Percentiles rank a stretch among this genome's conserved stretches.
These are phyloP conservation scores for Cordyceps tenuipes DNA, from an alignment of 2,329 filamentous ascomycete species.

Conservation along the genomic window DNA sequence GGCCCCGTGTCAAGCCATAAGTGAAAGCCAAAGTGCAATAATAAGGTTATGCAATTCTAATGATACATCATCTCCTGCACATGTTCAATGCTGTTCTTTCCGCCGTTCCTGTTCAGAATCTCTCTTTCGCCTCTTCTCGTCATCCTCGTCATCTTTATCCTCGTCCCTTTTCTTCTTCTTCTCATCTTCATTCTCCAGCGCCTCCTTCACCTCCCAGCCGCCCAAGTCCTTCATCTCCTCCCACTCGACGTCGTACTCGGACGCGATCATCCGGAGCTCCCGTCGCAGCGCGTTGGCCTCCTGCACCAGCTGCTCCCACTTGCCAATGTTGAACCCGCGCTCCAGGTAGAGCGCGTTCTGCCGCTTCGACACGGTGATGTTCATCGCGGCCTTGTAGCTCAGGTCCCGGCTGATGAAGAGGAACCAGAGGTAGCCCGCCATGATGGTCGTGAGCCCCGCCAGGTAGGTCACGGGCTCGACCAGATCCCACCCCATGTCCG, in stretches of 20 bases:
- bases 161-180: slow-evolving; percentile 28
- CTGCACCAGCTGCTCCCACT: slow-evolving; percentile 71
- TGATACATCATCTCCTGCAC: not conserved
- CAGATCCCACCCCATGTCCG: slow-evolving; percentile 78
- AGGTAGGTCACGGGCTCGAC: slow-evolving; percentile 90
- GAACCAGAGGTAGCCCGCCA: slow-evolving; percentile 90
- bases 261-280: slow-evolving; percentile 73
- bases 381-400: slow-evolving; percentile 77
- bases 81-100: slow-evolving; percentile 6
- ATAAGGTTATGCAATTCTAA: slow-evolving; percentile 1
- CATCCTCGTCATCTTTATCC: slow-evolving; percentile 31
- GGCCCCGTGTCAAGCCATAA: not conserved
- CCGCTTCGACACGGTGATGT: slow-evolving; percentile 72
- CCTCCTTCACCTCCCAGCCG: slow-evolving; percentile 54
- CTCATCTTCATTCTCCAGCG: slow-evolving; percentile 44
- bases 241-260: slow-evolving; percentile 88
- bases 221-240: slow-evolving; percentile 68
- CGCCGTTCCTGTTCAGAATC: slow-evolving; percentile 19
- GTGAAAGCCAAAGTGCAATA: not conserved
- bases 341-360: slow-evolving; percentile 69
- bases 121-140: slow-evolving; percentile 26
- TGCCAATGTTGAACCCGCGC: slow-evolving; percentile 64
- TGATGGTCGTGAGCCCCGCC: slow-evolving; percentile 75
- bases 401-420: slow-evolving; percentile 86
- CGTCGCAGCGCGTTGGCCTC: slow-evolving; percentile 69